Base-by-base conservation (phyloP, 2,329 filamentous ascomycete genomes). In the Aspergillus quadrilineatus region DNA sequence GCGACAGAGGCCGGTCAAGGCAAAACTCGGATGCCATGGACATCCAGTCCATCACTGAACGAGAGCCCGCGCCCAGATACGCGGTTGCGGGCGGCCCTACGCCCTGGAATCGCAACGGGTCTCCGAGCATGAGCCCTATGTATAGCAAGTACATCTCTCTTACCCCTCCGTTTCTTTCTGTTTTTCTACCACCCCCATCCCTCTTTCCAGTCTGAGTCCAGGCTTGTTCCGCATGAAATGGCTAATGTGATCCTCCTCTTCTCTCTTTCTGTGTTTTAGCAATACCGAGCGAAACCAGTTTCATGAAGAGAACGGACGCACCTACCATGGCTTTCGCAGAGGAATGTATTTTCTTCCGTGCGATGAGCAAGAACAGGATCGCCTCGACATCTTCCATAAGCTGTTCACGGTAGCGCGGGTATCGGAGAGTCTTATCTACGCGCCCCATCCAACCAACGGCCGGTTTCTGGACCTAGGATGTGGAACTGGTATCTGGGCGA, bases 401-500 rank as follows among this genome's bases (percentile, higher is more conserved):
- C 78, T 93, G 63, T 89, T 92, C 67, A 78, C 81, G 14, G 82
- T 89, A 17, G 85, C 85, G 49, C 85, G 88, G 60, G 73, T 77
- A 43, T 70, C 68, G 29, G 78, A 81, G 55, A 67, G 67, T 12
- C 65, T 78, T 34, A 74, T 77, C 10, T 71, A 75, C 59, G 73
- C 75, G 48, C 75, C 75, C 3, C 69, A 71, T 61, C 69, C 69
- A 1, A 68, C 65, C 4, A 73, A 74, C 54, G 75, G 76, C 56
- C 79, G 82, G 58, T 81, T 86, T 59, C 76, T 86, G 54, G 85
- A 86, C 65, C 67, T 96, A 53, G 93, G 92, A 42, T 92, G 89
- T 61, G 93, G 92, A 17, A 96, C 91, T 1, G 92, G 91, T 39
- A 93, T 96, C 59, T 97, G 93, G 93, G 85, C 89, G 41, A 89